Percentiles rank a stretch among this genome's conserved stretches.
Conservation (phyloP, 192 early-diverging fungal genomes). For the Umbelopsis vinacea region DNA sequence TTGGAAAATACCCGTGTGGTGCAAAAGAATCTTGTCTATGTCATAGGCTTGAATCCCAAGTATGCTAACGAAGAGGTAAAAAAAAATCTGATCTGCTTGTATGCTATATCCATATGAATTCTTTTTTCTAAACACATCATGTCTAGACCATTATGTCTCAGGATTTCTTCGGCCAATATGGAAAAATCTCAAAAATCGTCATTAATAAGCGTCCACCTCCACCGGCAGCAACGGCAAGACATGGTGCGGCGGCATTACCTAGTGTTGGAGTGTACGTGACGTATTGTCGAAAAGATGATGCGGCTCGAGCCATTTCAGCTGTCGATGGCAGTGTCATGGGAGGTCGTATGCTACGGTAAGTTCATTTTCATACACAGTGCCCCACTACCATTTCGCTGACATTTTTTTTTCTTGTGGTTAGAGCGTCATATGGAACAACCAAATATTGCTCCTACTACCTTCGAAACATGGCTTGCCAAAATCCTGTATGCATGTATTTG, state of each 20-base stretch:
- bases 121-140: not conserved
- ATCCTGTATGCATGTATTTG: constrained; percentile 91
- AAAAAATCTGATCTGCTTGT: not conserved
- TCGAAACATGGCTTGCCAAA: constrained; percentile 90
- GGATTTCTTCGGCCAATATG: constrained; percentile 99
- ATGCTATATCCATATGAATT: too few relatives aligned
- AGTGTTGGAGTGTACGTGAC: constrained; percentile 92
- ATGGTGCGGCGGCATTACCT: constrained; percentile 40
- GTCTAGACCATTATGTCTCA: constrained; percentile 73
- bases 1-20: constrained; percentile 92
- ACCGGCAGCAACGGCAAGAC: constrained; percentile 45
- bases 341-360: constrained; percentile 81
- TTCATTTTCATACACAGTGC: not conserved
- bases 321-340: constrained; percentile 93
- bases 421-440: constrained; percentile 96
- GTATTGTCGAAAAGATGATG: constrained; percentile 90
- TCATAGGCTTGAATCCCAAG: constrained; percentile 88
- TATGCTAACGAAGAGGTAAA: constrained; percentile 88
- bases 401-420: constrained; percentile 33
- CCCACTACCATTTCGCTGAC: not conserved
- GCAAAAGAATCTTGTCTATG: constrained; percentile 98
- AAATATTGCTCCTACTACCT: constrained; percentile 99
- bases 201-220: constrained; percentile 75
- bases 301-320: constrained; percentile 87
- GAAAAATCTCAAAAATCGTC: constrained; percentile 92